Base-by-base conservation (phyloP, 2,329 filamentous ascomycete species). In the Diaporthe batatas region DNA sequence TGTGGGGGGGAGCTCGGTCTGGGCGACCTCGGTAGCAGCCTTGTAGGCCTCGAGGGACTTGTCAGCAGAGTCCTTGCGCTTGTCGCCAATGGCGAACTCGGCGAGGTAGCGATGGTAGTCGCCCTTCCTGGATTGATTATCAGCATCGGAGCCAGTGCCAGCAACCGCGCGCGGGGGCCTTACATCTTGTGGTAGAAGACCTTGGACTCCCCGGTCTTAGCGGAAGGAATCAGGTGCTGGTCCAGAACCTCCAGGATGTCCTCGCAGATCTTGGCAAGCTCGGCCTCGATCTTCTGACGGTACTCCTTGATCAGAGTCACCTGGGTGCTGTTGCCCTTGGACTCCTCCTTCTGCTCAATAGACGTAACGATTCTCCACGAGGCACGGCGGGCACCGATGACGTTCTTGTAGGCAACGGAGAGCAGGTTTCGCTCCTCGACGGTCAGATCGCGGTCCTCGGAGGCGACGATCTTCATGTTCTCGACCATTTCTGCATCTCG, bases 101-200 rank as follows among this genome's bases (percentile, higher is more conserved):
- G 96, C 96, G 76, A 98, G 94, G 88, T 98, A 98, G 84, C 95
- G 95, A 92, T 98, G 95, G 91, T 98, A 98, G 87, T 98, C 96
- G 86, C 96, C 96, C 94, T 98, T 98, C 95, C 95, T 98, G 78
- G 83, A 77, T 71, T 74, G 77, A 71, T 69, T 29, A 68, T 74
- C 53, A 75, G 74, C 70, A 74, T 76, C 67, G 25, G 49, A 62
- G 47, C 44, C 47, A 23, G 44, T 16, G 8, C 18, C 10, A 21
- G 29, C 18, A 32, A 44, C n/a, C 18, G 49, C 42, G 53, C 49
- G 29, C 5, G 36, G 12, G 25, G 49, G 54, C 75, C 74, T 83
- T 85, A 97, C 95, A 98, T 98, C 93, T 98, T 98, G 93, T 98
- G 95, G 89, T 98, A 98, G 89, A 98, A 98, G 80, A 98, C 96